Conservation (phyloP, 768 basidiomycete species). For the Baorangia bicolor region DNA sequence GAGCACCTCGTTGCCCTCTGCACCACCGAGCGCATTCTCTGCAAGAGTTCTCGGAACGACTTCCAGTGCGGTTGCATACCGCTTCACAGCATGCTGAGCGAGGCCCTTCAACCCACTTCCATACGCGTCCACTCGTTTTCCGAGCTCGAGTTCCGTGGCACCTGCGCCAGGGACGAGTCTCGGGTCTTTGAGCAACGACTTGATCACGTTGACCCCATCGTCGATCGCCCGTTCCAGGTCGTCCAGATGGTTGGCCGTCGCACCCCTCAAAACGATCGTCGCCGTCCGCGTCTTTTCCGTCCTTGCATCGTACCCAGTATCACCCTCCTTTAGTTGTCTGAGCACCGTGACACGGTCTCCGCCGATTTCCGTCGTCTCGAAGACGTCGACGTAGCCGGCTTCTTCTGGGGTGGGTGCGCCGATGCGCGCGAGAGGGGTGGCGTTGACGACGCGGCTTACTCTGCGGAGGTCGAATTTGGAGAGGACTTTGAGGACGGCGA, state of each 20-base stretch:
- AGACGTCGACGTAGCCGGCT: constrained; percentile 89
- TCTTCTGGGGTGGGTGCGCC: constrained; percentile 97
- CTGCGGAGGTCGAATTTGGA: constrained; percentile 98
- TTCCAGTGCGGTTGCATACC: constrained; percentile 87
- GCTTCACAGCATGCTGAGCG: constrained; percentile 89
- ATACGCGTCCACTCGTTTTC: constrained; percentile 77
- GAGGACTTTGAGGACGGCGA: constrained; percentile 94
- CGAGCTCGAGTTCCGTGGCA: constrained; percentile 92
- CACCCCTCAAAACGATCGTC: constrained; percentile 93
- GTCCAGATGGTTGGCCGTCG: constrained; percentile 91
- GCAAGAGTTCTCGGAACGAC: constrained; percentile 90
- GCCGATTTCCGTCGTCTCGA: constrained; percentile 95
- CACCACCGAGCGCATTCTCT: constrained; percentile 91
- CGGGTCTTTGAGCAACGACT: constrained; percentile 85
- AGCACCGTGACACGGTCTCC: constrained; percentile 98
- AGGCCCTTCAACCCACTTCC: constrained; percentile 89
- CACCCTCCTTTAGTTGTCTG: constrained; percentile 71
- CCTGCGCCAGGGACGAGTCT: constrained; percentile 93
- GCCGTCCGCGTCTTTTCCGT: constrained; percentile 84
- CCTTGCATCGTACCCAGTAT: constrained; percentile 55
- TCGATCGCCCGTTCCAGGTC: constrained; percentile 96
- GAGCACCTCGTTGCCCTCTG: constrained; percentile 90
- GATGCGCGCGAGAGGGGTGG: constrained; percentile 92
- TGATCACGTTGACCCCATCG: constrained; percentile 96
- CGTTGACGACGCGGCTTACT: constrained; percentile 92